These are phyloP conservation scores for Rhynchospora breviuscula DNA, from an alignment of 176 grass and related monocot genomes.

Conservation along the genomic window DNA sequence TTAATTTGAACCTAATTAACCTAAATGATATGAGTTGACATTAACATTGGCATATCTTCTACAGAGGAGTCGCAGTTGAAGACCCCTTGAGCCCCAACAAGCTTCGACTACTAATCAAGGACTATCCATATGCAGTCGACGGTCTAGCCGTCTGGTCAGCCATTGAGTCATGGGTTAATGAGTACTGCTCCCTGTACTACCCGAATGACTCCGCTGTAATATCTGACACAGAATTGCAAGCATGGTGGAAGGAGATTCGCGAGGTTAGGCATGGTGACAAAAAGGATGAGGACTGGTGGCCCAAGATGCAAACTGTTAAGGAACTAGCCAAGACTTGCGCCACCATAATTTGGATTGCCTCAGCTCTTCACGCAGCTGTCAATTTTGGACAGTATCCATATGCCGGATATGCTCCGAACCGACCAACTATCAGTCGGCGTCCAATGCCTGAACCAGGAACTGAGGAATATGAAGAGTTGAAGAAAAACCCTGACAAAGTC, in stretches of 20 bases:
- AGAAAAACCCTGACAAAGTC: background rate
- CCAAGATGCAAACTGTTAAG: background rate
- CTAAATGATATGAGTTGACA: background rate
- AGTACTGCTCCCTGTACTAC: background rate
- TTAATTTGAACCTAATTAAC: too few species aligned
- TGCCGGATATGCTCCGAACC: background rate
- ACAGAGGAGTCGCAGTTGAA: background rate
- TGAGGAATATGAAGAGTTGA: background rate
- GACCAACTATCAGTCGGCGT: background rate
- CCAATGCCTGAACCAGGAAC: constrained; percentile 1
- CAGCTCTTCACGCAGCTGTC: background rate
- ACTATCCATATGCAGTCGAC: background rate
- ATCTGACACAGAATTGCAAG: background rate
- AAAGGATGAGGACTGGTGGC: background rate
- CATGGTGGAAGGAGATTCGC: background rate
- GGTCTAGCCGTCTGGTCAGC: background rate
- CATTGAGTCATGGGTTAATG: background rate
- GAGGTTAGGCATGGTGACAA: background rate
- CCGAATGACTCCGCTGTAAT: background rate
- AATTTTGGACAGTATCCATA: background rate
- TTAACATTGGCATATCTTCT: background rate
- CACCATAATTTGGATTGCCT: background rate
- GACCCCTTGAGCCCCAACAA: background rate
- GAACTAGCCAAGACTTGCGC: background rate
- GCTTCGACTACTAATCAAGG: background rate